Conservation (phyloP, 75 land plant genomes). For the Pinus albicaulis region DNA sequence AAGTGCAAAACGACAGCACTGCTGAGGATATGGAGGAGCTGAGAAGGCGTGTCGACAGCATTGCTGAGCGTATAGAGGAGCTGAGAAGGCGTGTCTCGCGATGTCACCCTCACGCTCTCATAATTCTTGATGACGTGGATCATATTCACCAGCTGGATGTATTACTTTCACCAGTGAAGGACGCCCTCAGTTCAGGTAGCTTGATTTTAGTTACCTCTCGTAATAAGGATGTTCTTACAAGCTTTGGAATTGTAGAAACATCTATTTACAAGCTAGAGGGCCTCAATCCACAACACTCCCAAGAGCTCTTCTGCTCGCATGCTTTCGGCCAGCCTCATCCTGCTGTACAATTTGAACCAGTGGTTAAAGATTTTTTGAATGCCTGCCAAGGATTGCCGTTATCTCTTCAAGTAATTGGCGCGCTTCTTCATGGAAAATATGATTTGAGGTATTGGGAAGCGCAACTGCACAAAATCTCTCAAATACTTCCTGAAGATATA, state of each 20-base stretch:
- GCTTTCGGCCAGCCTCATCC: neutral
- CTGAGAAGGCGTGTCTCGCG: neutral
- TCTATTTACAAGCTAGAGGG: neutral
- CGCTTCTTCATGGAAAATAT: neutral
- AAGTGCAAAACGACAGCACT: neutral
- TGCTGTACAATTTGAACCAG: neutral
- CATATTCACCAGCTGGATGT: neutral
- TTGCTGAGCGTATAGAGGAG: neutral
- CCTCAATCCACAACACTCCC: neutral
- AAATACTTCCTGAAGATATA: neutral
- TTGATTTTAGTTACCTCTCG: neutral
- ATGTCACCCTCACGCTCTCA: neutral
- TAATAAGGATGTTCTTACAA: neutral
- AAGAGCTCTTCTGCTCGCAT: neutral
- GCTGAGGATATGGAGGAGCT: neutral
- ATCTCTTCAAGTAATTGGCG: neutral
- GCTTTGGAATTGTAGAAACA: neutral
- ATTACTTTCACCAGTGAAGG: neutral
- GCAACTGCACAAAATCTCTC: neutral
- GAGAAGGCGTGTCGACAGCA: neutral
- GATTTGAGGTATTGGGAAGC: neutral
- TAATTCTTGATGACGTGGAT: constrained; percentile 2
- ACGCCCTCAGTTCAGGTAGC: neutral
- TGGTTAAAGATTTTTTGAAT: neutral
- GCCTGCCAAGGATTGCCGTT: neutral